These are phyloP conservation scores for Oenanthe javanica DNA, from an alignment of 140 eudicot species.

Conservation along the genomic window DNA sequence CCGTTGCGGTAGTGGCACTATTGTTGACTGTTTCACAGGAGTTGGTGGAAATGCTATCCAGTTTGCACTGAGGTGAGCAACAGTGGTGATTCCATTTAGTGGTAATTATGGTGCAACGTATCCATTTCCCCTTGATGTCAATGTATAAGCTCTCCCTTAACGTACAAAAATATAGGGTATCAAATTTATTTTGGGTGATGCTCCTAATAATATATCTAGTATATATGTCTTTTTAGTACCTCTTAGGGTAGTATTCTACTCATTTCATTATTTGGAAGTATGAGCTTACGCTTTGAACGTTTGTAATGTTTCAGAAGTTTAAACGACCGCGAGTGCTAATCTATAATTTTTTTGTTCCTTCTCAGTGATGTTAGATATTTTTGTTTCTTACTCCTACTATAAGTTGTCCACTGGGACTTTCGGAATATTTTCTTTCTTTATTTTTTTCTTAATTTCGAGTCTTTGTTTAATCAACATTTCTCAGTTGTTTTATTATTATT, in stretches of 20 bases:
- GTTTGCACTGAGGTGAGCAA: slow-evolving; percentile 61
- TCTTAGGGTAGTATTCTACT: neutral
- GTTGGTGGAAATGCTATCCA: slow-evolving; percentile 96
- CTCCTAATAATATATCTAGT: too few species aligned
- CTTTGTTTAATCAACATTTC: too few species aligned
- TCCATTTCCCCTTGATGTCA: neutral
- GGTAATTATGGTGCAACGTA: too few species aligned
- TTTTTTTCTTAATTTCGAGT: neutral
- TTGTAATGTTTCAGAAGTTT: neutral
- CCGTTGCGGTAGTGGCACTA: slow-evolving; percentile 57
- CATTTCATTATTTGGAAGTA: neutral
- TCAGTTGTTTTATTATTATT: too few species aligned
- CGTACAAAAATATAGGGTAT: too few species aligned
- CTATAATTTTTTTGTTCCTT: neutral
- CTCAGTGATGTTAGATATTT: neutral
- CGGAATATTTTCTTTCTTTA: neutral
- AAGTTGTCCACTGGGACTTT: neutral
- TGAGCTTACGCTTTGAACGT: neutral
- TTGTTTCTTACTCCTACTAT: neutral
- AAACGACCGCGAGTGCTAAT: neutral
- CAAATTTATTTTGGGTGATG: too few species aligned
- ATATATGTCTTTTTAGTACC: too few species aligned
- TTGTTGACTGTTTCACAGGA: slow-evolving; percentile 83
- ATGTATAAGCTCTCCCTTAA: too few species aligned
- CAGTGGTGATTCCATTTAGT: neutral